phyloP scores from a whole-genome alignment of 208 protist species.

The Leishmania guyanensis region DNA sequence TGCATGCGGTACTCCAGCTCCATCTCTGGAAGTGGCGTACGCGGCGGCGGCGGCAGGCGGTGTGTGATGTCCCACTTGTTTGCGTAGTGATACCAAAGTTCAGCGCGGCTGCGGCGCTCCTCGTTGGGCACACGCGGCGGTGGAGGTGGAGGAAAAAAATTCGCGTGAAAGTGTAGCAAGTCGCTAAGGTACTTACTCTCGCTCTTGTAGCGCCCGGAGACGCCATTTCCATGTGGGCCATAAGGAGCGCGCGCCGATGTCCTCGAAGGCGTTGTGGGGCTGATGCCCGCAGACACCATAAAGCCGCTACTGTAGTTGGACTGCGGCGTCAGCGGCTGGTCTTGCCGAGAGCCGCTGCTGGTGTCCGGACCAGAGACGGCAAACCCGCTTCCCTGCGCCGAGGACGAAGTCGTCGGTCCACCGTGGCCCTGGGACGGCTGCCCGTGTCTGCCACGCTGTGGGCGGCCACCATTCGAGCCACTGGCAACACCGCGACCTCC shows the following conservation, averaged over 20 bases:
- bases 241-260: neutral
- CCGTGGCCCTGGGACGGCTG: constrained; percentile 11
- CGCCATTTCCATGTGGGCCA: neutral
- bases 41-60: constrained; percentile 74
- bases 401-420: neutral
- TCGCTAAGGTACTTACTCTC: constrained; percentile 75
- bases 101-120: constrained; percentile 50
- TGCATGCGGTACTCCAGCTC: constrained; percentile 55
- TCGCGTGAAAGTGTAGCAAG: constrained; percentile 79
- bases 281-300: constrained; percentile 15
- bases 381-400: neutral
- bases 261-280: neutral
- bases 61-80: constrained; percentile 86
- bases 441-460: constrained; percentile 8
- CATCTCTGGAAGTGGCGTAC: constrained; percentile 80
- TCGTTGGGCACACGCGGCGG: constrained; percentile 54
- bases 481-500: neutral
- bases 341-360: neutral
- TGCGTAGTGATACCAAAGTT: constrained; percentile 81
- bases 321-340: neutral
- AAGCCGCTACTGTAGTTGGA: constrained; percentile 11
- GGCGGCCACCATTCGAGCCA: neutral
- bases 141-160: constrained; percentile 81
- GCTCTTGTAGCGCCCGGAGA: constrained; percentile 33
- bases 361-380: constrained; percentile 5